Conservation (phyloP, 2,329 filamentous ascomycete species). For the Aureobasidium melanogenum region DNA sequence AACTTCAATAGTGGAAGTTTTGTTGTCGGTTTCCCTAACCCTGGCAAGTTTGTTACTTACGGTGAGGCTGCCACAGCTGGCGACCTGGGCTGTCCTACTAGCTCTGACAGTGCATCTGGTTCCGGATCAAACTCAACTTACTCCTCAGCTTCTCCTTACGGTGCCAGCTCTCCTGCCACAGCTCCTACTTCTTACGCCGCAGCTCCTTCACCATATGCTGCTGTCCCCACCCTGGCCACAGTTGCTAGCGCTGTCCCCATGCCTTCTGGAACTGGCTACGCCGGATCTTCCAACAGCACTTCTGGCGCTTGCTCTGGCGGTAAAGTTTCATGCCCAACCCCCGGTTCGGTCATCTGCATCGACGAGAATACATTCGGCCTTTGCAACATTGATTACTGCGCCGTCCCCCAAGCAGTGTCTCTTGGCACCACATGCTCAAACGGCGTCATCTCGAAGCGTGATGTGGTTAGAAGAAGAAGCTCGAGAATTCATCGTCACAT, state of each 20-base stretch:
- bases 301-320: conserved; percentile 16
- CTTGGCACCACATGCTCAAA: conserved; percentile 33
- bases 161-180: conserved; percentile 14
- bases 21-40: conserved; percentile 54
- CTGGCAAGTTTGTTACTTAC: conserved; percentile 50
- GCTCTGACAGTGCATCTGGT: background rate
- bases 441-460: conserved; percentile 24
- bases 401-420: conserved; percentile 32
- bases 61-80: too few relatives aligned
- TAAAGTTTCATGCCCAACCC: conserved; percentile 29
- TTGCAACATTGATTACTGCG: conserved; percentile 34
- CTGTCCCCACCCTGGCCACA: conserved; percentile 1
- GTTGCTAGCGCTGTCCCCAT: conserved; percentile 6
- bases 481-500: conserved; percentile 16
- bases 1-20: conserved; percentile 24
- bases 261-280: conserved; percentile 9
- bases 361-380: conserved; percentile 34
- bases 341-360: conserved; percentile 37
- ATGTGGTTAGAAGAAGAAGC: conserved; percentile 13
- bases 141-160: conserved; percentile 13
- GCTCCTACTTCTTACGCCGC: conserved; percentile 18
- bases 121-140: too few relatives aligned
- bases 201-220: conserved; percentile 15
- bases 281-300: conserved; percentile 3
- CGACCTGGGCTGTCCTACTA: too few relatives aligned